Base-by-base conservation (phyloP, 169 alveolate species). In the Cryptosporidium baileyi region DNA sequence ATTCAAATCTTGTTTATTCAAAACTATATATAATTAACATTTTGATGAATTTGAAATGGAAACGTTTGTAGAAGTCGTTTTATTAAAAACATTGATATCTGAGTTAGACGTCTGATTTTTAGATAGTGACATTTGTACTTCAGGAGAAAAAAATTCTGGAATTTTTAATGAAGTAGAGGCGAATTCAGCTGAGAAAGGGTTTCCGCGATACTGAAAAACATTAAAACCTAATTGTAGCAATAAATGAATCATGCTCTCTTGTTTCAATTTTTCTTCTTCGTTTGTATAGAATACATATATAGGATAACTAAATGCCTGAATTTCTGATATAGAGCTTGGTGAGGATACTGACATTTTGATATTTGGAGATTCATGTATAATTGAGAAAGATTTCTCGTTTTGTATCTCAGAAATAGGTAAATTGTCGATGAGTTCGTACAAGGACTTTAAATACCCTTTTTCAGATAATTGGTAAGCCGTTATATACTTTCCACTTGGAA, bases 171-270 rank as follows among this genome's bases (percentile, higher is more conserved):
- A 57, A 34, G 32, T 34, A 34, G 52, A 40, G 3, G 45, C 36
- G 17, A 47, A 7, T 8, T 74, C 85, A 24, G 30, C 74, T 11
- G 24, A 38, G 6, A 38, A 34, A 8, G 85, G 74, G 41, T 36
- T 74, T 54, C 85, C 85, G 40, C 30, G 19, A 26, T 22, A 41
- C 26, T 74, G 85, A 5, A 36, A 22, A 47, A 74, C 85, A 54
- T 74, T 74, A 24, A 74, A 74, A 6, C 85, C 85, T 17, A 74
- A 59, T 32, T 74, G 85, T n/a, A 57, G 40, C 1, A 74, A 54
- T 26, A 74, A 34, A 11, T 74, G 63, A 36, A 74, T 67, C 85
- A 74, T 74, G 6, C 85, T 44, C 17, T 74, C 85, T 24, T 74
- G 85, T 41, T 57, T 45, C 13, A 54, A 13, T 11, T 38, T 54